Conservation (phyloP, 495 filamentous ascomycete species). For the Penicillium diatomitis region DNA sequence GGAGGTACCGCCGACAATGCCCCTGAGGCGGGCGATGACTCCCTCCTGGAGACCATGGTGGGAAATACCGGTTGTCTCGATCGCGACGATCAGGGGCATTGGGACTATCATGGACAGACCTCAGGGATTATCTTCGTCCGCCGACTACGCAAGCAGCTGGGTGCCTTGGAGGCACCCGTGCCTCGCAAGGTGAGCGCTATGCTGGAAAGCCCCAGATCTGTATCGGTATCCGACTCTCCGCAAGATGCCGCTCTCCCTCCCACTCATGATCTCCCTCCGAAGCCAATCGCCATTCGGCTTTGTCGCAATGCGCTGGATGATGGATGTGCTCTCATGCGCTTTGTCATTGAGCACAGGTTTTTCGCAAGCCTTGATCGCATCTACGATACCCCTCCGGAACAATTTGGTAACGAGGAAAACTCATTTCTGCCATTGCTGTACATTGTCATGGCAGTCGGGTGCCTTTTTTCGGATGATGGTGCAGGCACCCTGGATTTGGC, state of each 20-base stretch:
- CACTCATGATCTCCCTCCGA: constrained; percentile 61
- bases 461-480: constrained; percentile 59
- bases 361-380: constrained; percentile 67
- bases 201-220: constrained; percentile 64
- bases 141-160: constrained; percentile 77
- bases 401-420: constrained; percentile 65
- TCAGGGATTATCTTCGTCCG: constrained; percentile 82
- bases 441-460: constrained; percentile 74
- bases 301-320: constrained; percentile 74
- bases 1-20: constrained; percentile 9
- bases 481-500: constrained; percentile 36
- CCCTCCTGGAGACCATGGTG: constrained; percentile 89
- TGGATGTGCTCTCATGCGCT: constrained; percentile 71
- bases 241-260: constrained; percentile 42
- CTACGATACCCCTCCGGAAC: constrained; percentile 62
- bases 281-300: constrained; percentile 55
- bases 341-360: constrained; percentile 85
- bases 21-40: constrained; percentile 49
- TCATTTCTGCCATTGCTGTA: constrained; percentile 79
- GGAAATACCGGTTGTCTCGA: constrained; percentile 82
- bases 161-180: constrained; percentile 42
- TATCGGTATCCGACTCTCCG: constrained; percentile 49
- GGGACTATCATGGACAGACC: constrained; percentile 91
- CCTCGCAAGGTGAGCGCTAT: constrained; percentile 35
- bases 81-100: constrained; percentile 82